phyloP scores from a whole-genome alignment of 768 basidiomycete genomes.

The Imleria badia region DNA sequence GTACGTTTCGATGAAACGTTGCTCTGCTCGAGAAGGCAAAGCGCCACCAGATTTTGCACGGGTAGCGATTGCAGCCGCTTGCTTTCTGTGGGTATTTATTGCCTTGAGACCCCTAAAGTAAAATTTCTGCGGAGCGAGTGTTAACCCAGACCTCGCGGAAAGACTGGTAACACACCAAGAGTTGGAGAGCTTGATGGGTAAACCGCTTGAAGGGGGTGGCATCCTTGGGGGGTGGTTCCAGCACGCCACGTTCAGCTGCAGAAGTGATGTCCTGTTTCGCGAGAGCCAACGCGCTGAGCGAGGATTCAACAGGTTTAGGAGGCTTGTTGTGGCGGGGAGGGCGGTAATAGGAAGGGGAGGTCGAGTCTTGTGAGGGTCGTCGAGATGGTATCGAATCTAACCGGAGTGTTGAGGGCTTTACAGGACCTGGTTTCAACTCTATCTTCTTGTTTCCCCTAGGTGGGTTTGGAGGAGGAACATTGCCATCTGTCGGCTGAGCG shows the following conservation, averaged over 20 bases:
- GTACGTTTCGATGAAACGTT: slow-evolving; percentile 65
- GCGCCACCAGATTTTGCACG: slow-evolving; percentile 61
- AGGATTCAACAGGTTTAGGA: slow-evolving; percentile 19
- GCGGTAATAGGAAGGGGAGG: slow-evolving; percentile 27
- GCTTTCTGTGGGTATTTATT: slow-evolving; percentile 60
- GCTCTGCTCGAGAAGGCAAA: slow-evolving; percentile 65
- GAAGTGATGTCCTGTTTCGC: slow-evolving; percentile 62
- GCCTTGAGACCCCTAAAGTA: slow-evolving; percentile 76
- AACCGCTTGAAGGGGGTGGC: slow-evolving; percentile 57
- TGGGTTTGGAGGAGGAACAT: slow-evolving; percentile 25
- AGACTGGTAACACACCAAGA: slow-evolving; percentile 37
- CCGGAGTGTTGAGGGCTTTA: slow-evolving; percentile 41
- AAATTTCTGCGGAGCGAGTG: slow-evolving; percentile 59
- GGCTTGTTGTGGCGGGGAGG: slow-evolving; percentile 25
- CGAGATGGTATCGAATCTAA: slow-evolving; percentile 18
- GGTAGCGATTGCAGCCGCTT: slow-evolving; percentile 51
- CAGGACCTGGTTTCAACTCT: slow-evolving; percentile 63
- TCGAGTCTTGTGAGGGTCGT: slow-evolving; percentile 23
- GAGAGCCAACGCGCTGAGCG: slow-evolving; percentile 42
- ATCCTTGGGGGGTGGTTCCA: slow-evolving; percentile 61
- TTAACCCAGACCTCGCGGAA: not conserved
- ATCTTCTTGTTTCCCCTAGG: slow-evolving; percentile 46
- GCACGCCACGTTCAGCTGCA: slow-evolving; percentile 66
- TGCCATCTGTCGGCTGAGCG: slow-evolving; percentile 19
- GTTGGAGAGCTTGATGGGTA: slow-evolving; percentile 47